Percentiles rank a stretch among this genome's conserved stretches.
Conservation (phyloP, 768 basidiomycete genomes). For the Zangia roseola region DNA sequence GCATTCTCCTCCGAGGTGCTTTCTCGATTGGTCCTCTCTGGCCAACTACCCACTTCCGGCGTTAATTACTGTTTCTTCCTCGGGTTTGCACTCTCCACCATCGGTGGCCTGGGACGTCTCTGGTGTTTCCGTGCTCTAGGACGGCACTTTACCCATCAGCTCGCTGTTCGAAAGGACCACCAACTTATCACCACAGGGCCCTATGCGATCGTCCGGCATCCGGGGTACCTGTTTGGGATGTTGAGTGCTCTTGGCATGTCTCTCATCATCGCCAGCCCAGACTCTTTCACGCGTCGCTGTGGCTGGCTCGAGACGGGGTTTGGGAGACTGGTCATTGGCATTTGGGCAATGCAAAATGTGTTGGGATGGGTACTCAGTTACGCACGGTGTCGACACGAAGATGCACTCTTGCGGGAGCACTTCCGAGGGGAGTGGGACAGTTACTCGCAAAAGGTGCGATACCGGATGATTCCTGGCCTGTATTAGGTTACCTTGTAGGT, state of each 20-base stretch:
- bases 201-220: constrained; percentile 37
- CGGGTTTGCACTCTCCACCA: constrained; percentile 26
- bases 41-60: constrained; percentile 16
- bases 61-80: constrained; percentile 29
- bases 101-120: constrained; percentile 35
- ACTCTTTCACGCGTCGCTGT: constrained; percentile 26
- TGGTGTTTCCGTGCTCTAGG: constrained; percentile 37
- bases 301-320: constrained; percentile 27
- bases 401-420: constrained; percentile 17
- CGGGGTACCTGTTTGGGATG: constrained; percentile 28
- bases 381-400: constrained; percentile 27
- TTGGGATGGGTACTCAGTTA: constrained; percentile 27
- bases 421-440: constrained; percentile 26
- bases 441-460: constrained; percentile 23
- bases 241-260: constrained; percentile 31
- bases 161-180: constrained; percentile 31
- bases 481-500: constrained; percentile 10
- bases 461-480: constrained; percentile 28
- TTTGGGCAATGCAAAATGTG: constrained; percentile 30
- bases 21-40: constrained; percentile 17
- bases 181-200: constrained; percentile 34
- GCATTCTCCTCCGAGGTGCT: constrained; percentile 20
- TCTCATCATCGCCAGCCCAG: constrained; percentile 30
- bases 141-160: constrained; percentile 35
- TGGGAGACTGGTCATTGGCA: constrained; percentile 19